phyloP scores from a whole-genome alignment of 2,329 filamentous ascomycete species.

The Stachybotrys chartarum region DNA sequence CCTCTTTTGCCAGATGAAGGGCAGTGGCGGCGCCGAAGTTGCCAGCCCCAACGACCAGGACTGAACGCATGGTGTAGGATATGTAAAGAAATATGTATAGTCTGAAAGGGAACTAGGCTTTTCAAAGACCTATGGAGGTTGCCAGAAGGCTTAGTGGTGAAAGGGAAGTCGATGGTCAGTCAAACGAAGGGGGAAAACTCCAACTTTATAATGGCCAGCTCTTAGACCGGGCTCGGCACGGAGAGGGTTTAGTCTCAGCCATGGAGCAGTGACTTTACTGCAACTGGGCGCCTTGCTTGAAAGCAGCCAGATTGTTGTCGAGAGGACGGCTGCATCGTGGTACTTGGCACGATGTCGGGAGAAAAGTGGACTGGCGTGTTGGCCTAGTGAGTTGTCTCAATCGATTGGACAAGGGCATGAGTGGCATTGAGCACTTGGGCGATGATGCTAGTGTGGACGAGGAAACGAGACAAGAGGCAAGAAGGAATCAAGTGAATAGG shows the following conservation, averaged over 20 bases:
- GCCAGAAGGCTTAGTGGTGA: too few species aligned
- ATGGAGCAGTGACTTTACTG: background rate
- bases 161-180: too few species aligned
- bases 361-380: background rate
- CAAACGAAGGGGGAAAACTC: background rate
- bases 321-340: background rate
- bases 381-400: background rate
- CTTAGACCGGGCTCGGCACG: background rate
- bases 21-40: constrained; percentile 38
- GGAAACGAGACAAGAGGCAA: background rate
- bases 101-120: too few species aligned
- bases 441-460: background rate
- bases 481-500: background rate
- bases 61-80: background rate
- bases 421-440: background rate
- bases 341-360: background rate
- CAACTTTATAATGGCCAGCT: background rate
- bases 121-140: too few species aligned
- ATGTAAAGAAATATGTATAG: background rate
- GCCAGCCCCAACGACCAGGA: constrained; percentile 34
- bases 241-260: background rate
- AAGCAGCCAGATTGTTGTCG: background rate
- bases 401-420: background rate
- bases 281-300: background rate
- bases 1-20: constrained; percentile 22